Evolutionary conservation across 768 basidiomycete genomes (phyloP), one percentile per base, ranked within the genome.

Genomic region (Dioszegia crocea): DNA sequence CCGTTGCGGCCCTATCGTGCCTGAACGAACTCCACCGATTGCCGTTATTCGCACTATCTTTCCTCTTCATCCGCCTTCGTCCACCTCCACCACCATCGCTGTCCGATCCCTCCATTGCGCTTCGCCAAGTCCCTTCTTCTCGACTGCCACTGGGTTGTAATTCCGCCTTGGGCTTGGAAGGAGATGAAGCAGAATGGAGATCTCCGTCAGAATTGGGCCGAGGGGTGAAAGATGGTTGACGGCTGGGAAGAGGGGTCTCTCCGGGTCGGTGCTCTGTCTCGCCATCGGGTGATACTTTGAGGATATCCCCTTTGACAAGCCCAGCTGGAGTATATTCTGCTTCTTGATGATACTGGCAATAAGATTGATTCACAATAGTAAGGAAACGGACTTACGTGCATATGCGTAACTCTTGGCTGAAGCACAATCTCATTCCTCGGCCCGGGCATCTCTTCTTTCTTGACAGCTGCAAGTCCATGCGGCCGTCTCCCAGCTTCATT

Each of bases 261-360:
- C 70, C 70, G 21, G 74, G 72, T n/a, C 71, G 63, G 23, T 60
- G 45, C 56, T 76, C 75, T 1, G 48, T 59, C 54, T 76, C 75
- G 0, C 75, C 75, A 59, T 76, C 75, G 0, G 73, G 44, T 3
- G 75, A 61, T 31, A 76, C 57, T 19, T 64, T 63, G 24, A 76
- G 62, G 29, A 73, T 60, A 30, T 69, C 59, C 36, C 69, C 61
- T 50, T 60, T 43, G 57, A 65, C 44, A n/a, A 68, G 41, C 23
- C 63, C 61, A n/a, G 56, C 26, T 23, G 59, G 36, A 19, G 57
- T 61, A 39, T 66, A 21, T 41, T 68, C 57, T n/a, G 43, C 27
- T 10, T 58, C 30, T 56, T 67, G 60, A 57, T 76, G 75, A 49
- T 69, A 74, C 68, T 70, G 45, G 30, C 16, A 12, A 26, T 27